Conservation (phyloP, 2,329 filamentous ascomycete genomes). For the Fusarium foetens region DNA sequence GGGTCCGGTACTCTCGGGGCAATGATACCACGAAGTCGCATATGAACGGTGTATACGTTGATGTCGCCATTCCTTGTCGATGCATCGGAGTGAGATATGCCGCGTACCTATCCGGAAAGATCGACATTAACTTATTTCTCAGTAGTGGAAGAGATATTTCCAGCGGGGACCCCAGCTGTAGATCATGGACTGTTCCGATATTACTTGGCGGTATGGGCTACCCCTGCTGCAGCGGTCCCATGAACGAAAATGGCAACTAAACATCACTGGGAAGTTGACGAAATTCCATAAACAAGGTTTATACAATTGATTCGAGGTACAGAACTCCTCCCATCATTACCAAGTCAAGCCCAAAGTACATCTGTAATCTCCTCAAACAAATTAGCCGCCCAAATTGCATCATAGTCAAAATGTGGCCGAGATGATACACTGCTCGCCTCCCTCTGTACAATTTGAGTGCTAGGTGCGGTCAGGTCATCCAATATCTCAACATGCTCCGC, state of each 20-base stretch:
- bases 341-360: constrained; percentile 1
- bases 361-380: constrained; percentile 18
- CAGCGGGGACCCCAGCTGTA: not conserved
- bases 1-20: not conserved
- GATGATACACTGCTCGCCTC: not conserved
- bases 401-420: constrained; percentile 8
- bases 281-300: not conserved
- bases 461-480: fast-evolving
- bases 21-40: constrained; percentile 13
- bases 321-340: fast-evolving
- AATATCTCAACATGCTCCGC: fast-evolving
- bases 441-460: not conserved
- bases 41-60: not conserved
- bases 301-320: fast-evolving
- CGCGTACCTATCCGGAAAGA: not conserved
- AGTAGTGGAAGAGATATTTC: constrained; percentile 6
- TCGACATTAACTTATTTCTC: not conserved
- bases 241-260: not conserved
- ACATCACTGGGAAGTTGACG: not conserved
- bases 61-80: not conserved
- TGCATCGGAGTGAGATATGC: not conserved
- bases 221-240: not conserved
- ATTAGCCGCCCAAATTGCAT: constrained; percentile 19
- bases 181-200: not conserved
- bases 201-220: not conserved